Percentiles rank a stretch among this genome's conserved stretches.
phyloP scores from a whole-genome alignment of 768 basidiomycete species.

The Sistotremastrum niveocremeum region DNA sequence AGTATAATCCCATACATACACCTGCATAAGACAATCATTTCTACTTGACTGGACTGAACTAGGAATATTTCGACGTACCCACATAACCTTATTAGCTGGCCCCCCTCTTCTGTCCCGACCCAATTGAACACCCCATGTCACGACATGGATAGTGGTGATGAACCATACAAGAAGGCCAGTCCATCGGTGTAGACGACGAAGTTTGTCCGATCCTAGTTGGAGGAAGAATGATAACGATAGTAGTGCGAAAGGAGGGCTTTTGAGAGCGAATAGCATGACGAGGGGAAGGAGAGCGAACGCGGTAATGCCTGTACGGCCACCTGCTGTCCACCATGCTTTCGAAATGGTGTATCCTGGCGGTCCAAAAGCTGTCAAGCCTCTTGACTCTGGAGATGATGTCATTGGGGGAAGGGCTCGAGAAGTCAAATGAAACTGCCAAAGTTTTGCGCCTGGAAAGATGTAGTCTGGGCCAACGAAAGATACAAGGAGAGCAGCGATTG shows the following conservation, averaged over 20 bases:
- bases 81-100: slow-evolving; percentile 18
- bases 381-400: slow-evolving; percentile 20
- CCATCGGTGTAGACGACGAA: slow-evolving; percentile 60
- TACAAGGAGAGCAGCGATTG: slow-evolving; percentile 29
- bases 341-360: slow-evolving; percentile 45
- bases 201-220: slow-evolving; percentile 64
- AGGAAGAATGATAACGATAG: slow-evolving; percentile 48
- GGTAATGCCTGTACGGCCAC: slow-evolving; percentile 52
- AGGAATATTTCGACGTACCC: too few relatives aligned
- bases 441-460: slow-evolving; percentile 33
- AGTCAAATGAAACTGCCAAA: slow-evolving; percentile 27
- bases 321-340: slow-evolving; percentile 62
- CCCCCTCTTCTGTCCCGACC: slow-evolving; percentile 30
- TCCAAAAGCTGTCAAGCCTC: slow-evolving; percentile 11
- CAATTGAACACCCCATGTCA: slow-evolving; percentile 59
- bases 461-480: slow-evolving; percentile 58
- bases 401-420: slow-evolving; percentile 9
- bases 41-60: too few relatives aligned
- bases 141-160: slow-evolving; percentile 44
- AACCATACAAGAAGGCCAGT: slow-evolving; percentile 57
- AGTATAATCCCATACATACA: slow-evolving; percentile 42
- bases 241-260: slow-evolving; percentile 56
- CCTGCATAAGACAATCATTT: slow-evolving; percentile 19
- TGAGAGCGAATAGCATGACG: slow-evolving; percentile 57
- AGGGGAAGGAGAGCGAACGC: slow-evolving; percentile 63